These are phyloP conservation scores for Melanogaster broomeanus DNA, from an alignment of 768 basidiomycete genomes.

Conservation along the genomic window DNA sequence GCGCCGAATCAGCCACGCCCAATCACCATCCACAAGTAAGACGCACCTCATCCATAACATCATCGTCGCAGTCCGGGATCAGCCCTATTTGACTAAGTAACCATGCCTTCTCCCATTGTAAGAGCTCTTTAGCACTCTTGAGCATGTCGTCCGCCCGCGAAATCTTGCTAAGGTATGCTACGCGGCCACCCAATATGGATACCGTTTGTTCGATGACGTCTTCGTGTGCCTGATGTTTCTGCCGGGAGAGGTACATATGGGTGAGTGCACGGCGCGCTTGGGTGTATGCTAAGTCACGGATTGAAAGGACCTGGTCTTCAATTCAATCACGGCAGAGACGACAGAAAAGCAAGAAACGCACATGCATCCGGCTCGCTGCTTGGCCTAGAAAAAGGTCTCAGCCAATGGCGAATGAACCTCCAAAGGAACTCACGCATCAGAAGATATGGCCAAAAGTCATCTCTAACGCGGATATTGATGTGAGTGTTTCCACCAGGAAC, in stretches of 20 bases:
- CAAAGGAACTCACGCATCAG: constrained; percentile 52
- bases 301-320: constrained; percentile 58
- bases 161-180: constrained; percentile 73
- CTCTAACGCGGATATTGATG: constrained; percentile 45
- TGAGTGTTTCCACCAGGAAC: constrained; percentile 8
- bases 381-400: constrained; percentile 47
- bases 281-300: constrained; percentile 62
- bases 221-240: constrained; percentile 22
- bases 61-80: constrained; percentile 82
- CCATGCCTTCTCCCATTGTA: constrained; percentile 79
- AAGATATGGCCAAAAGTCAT: constrained; percentile 83
- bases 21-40: constrained; percentile 1
- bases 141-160: constrained; percentile 50
- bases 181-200: constrained; percentile 71
- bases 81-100: constrained; percentile 74
- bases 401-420: constrained; percentile 11
- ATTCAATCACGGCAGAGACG: constrained; percentile 7
- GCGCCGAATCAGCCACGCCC: constrained; percentile 1
- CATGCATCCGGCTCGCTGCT: constrained; percentile 74
- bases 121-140: constrained; percentile 60
- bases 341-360: constrained; percentile 25
- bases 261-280: constrained; percentile 62
- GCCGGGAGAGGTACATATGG: constrained; percentile 44
- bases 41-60: constrained; percentile 85
- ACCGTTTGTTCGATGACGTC: constrained; percentile 47